Percentiles rank a stretch among this genome's conserved stretches.
phyloP scores from a whole-genome alignment of 257 asterid genomes.

The Nicotiana otophora region DNA sequence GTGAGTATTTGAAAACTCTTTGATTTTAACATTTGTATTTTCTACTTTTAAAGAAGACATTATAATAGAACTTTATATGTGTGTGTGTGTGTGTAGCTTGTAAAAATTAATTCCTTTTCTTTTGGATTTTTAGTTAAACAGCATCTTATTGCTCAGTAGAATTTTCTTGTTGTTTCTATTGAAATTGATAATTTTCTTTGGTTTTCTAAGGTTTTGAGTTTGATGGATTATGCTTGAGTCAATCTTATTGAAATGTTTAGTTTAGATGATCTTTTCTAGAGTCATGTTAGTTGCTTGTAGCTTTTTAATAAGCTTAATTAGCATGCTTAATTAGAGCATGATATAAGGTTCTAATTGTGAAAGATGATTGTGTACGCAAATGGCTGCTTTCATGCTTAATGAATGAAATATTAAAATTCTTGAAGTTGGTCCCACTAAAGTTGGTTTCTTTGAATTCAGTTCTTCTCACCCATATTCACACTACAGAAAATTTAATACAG shows the following conservation, averaged over 20 bases:
- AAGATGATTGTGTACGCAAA: conserved; percentile 20
- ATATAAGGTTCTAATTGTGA: conserved; percentile 8
- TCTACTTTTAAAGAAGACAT: background rate
- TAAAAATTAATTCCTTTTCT: no score
- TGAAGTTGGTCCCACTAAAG: conserved; percentile 35
- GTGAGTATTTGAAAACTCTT: no score
- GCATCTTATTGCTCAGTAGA: background rate
- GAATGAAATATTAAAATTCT: conserved; percentile 6
- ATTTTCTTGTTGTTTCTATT: background rate
- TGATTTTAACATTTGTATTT: no score
- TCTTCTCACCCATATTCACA: conserved; percentile 22
- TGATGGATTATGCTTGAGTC: background rate
- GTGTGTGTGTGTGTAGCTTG: no score
- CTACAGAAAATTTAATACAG: background rate
- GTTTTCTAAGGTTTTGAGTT: background rate
- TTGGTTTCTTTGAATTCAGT: conserved; percentile 18
- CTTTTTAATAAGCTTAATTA: background rate
- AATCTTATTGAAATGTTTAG: background rate
- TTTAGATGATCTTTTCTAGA: background rate
- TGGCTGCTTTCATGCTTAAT: conserved; percentile 29
- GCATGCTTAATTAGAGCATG: background rate
- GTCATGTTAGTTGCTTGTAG: conserved; percentile 1
- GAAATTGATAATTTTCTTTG: background rate
- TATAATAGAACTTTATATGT: no score
- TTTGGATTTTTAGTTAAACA: no score